phyloP scores from a whole-genome alignment of 2,329 filamentous ascomycete species.

The Ceratocystis destructans region DNA sequence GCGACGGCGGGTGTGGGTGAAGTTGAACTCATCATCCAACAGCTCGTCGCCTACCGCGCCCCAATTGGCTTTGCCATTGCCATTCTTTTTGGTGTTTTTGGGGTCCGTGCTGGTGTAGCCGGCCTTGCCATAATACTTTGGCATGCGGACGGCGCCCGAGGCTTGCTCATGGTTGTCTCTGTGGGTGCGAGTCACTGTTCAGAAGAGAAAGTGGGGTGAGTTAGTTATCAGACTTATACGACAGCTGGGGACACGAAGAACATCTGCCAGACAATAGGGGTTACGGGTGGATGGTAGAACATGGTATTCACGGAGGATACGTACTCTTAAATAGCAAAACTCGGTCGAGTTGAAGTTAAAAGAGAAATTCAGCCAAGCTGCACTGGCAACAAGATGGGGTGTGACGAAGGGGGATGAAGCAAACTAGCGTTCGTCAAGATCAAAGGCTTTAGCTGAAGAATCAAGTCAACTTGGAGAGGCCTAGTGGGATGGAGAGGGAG shows the following conservation, averaged over 20 bases:
- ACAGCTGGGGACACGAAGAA: neutral
- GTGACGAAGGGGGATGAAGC: neutral
- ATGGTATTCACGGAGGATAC: neutral
- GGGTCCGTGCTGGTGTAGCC: constrained; percentile 72
- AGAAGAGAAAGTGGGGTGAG: constrained; percentile 18
- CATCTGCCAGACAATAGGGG: too few relatives aligned
- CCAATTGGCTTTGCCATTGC: constrained; percentile 88
- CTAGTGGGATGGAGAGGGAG: neutral
- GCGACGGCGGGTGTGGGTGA: constrained; percentile 75
- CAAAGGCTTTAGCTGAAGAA: neutral
- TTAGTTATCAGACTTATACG: constrained; percentile 21
- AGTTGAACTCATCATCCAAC: constrained; percentile 68
- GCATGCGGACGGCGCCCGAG: constrained; percentile 80
- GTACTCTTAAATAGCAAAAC: constrained; percentile 8
- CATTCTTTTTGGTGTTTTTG: constrained; percentile 84
- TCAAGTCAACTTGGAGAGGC: neutral
- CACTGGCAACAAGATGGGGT: neutral
- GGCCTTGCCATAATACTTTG: constrained; percentile 84
- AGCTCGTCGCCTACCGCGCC: constrained; percentile 72
- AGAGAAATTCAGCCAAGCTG: neutral
- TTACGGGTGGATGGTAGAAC: neutral
- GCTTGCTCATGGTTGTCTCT: constrained; percentile 50
- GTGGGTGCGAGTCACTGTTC: constrained; percentile 87
- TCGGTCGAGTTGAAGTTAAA: neutral
- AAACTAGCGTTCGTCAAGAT: neutral